A percentile compares a stretch with the other conserved stretches of the same genome.
Evolutionary conservation across 805 yeast species (phyloP).

Genomic region (Sugiyamaella valdiviana): DNA sequence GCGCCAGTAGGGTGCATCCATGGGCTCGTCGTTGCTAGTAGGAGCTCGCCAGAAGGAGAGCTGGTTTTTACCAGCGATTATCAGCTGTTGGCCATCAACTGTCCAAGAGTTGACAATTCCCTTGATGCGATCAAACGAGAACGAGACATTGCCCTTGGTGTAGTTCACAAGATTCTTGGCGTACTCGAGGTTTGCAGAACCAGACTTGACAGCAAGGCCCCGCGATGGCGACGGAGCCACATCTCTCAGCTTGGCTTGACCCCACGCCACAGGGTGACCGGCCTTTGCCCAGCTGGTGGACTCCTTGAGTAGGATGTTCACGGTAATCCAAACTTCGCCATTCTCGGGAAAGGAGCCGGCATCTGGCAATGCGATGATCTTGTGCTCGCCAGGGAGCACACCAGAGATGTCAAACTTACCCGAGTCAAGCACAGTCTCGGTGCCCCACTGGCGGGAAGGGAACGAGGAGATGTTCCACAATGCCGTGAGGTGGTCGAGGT

Average conservation of each 20-base stretch:
- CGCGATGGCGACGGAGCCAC: not conserved
- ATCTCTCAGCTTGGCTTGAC: conserved; percentile 16
- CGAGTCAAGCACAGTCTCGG: not conserved
- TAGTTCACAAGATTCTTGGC: not conserved
- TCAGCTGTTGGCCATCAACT: conserved; percentile 5
- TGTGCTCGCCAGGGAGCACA: conserved; percentile 1
- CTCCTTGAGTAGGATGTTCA: conserved; percentile 5
- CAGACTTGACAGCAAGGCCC: not conserved
- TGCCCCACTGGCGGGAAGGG: not conserved
- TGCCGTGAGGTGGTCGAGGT: conserved; percentile 6
- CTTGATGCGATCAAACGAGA: conserved; percentile 7
- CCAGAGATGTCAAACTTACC: conserved; percentile 5
- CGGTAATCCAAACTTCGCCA: conserved; percentile 8
- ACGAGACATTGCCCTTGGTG: not conserved
- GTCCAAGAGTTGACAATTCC: conserved; percentile 12
- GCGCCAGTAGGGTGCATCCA: conserved; percentile 29
- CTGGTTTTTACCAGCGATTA: conserved; percentile 8
- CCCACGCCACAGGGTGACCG: conserved; percentile 28
- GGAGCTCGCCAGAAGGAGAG: conserved; percentile 32
- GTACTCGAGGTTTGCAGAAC: not conserved
- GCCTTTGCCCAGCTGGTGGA: conserved; percentile 18
- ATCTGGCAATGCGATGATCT: not conserved
- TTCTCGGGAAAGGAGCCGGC: not conserved
- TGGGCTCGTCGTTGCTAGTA: conserved; percentile 29
- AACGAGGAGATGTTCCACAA: conserved; percentile 1